Evolutionary conservation across 2,329 filamentous ascomycete genomes (phyloP), one percentile per base, ranked within the genome.

Genomic region (Stenocarpella maydis): DNA sequence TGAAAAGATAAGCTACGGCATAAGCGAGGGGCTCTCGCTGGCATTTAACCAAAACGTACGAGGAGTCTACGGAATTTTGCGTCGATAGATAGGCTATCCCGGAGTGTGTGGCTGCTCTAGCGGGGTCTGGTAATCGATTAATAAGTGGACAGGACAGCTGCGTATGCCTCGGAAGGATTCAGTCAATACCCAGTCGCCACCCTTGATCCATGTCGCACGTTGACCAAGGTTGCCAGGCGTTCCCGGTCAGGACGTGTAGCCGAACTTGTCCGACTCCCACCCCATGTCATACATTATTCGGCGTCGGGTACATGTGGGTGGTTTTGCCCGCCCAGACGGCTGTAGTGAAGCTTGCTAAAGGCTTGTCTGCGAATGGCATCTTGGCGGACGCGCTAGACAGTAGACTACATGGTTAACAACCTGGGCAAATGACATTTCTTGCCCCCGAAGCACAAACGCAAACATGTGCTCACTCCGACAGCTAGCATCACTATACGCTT

Each of bases 331-430:
- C n/a, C 26, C 58, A 37, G 52, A 14, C 52, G 58, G 58, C 39
- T 54, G 3, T 34, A 19, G 41, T 61, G 41, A 61, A 61, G 58
- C 58, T 61, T 61, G 58, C 47, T 34, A 31, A n/a, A 61, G 58
- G 58, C 58, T 61, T 61, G 58, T 47, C 41, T 24, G 12, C 24
- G 41, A 61, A 41, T 61, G 58, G 58, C 58, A 61, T 61, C 58
- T 61, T 61, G 58, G 58, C 58, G 41, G 1, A 6, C 41, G 15
- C 58, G 58, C 58, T 61, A 61, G 58, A 61, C n/a, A n/a, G n/a
- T n/a, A n/a, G n/a, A n/a, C n/a, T n/a, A n/a, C n/a, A n/a, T n/a
- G n/a, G n/a, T n/a, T n/a, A n/a, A n/a, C n/a, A n/a, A n/a, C n/a
- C 24, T 19, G 19, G 19, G 17, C 28, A 28, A 53, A n/a, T 26